Evolutionary conservation across 2,329 filamentous ascomycete species (phyloP).

Genomic region (Neospermospora avenae): DNA sequence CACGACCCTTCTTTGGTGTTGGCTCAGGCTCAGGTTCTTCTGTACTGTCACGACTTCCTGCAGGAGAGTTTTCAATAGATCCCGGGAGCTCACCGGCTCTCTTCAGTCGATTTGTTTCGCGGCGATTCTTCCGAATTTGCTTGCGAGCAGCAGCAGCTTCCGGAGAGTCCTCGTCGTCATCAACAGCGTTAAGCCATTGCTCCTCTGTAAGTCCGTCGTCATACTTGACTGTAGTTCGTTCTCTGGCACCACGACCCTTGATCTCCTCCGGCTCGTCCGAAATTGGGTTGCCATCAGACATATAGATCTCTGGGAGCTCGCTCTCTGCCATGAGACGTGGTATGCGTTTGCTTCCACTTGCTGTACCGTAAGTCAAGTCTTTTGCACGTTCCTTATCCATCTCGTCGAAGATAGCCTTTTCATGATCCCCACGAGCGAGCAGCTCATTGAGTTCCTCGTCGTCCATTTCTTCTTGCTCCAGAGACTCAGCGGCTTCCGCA

Average conservation of each 20-base stretch:
- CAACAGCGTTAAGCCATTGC: constrained; percentile 97
- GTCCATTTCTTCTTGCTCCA: constrained; percentile 95
- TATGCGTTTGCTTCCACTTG: constrained; percentile 56
- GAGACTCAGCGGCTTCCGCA: constrained; percentile 63
- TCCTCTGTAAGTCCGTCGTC: constrained; percentile 98
- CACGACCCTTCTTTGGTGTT: constrained; percentile 74
- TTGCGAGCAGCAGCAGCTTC: constrained; percentile 92
- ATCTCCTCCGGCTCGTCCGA: constrained; percentile 76
- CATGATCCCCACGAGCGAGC: constrained; percentile 81
- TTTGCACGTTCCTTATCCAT: constrained; percentile 73
- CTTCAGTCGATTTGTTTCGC: constrained; percentile 72
- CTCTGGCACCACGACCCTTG: constrained; percentile 85
- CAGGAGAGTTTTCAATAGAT: constrained; percentile 64
- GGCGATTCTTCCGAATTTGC: constrained; percentile 76
- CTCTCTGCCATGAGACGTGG: constrained; percentile 82
- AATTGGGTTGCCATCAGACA: constrained; percentile 79
- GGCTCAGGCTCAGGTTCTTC: constrained; percentile 75
- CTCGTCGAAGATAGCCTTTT: constrained; percentile 73
- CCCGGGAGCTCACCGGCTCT: constrained; percentile 38
- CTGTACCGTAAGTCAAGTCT: constrained; percentile 68
- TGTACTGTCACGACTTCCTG: constrained; percentile 74
- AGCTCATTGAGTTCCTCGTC: constrained; percentile 96
- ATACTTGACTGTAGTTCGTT: constrained; percentile 90
- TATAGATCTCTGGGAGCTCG: constrained; percentile 91
- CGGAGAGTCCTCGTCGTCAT: constrained; percentile 91